Conservation (phyloP, 1,284 basidiomycete species). For the Xerocomus alliaceus region DNA sequence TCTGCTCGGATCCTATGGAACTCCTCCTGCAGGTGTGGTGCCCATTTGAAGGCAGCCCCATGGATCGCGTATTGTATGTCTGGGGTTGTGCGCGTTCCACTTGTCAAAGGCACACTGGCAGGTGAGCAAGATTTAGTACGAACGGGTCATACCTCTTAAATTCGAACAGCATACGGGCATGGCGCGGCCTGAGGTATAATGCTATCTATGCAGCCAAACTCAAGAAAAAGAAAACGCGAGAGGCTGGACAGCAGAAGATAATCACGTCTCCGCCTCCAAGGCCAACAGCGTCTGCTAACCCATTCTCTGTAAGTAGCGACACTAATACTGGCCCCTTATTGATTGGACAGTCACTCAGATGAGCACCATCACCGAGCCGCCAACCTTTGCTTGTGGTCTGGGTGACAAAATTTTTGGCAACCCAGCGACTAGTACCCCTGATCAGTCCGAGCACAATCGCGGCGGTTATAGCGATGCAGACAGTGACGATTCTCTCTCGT, state of each 20-base stretch:
- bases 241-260: conserved; percentile 47
- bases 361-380: conserved; percentile 33
- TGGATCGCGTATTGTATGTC: conserved; percentile 80
- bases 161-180: conserved; percentile 70
- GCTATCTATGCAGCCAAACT: conserved; percentile 75
- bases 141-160: conserved; percentile 18
- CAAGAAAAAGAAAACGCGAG: conserved; percentile 48
- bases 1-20: conserved; percentile 75
- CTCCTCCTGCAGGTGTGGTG: conserved; percentile 86
- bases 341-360: conserved; percentile 19
- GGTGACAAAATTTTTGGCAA: conserved; percentile 70
- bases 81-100: conserved; percentile 74
- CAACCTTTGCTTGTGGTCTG: conserved; percentile 59
- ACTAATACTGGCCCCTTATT: background rate
- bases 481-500: conserved; percentile 36
- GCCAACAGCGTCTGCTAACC: conserved; percentile 56
- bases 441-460: conserved; percentile 23
- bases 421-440: conserved; percentile 20
- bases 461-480: conserved; percentile 42
- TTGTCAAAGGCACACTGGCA: conserved; percentile 77
- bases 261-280: conserved; percentile 44
- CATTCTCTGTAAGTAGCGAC: conserved; percentile 64
- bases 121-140: conserved; percentile 54
- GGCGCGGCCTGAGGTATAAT: conserved; percentile 76
- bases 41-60: conserved; percentile 80